Percentiles rank a stretch among this genome's conserved stretches.
Evolutionary conservation across 2,329 filamentous ascomycete species (phyloP).

Genomic region (Amauroascus verrucosus): DNA sequence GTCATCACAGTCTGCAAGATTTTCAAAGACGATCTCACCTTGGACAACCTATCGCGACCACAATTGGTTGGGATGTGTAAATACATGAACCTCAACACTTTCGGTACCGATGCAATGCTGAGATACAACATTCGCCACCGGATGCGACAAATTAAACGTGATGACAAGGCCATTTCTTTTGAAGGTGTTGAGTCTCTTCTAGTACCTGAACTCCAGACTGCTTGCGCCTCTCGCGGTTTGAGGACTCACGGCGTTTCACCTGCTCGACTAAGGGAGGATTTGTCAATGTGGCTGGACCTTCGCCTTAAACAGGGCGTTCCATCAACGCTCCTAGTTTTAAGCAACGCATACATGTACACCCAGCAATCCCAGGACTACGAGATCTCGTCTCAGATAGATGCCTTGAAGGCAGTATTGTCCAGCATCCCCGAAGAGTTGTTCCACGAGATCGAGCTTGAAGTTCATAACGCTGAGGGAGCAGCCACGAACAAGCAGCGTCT

Average conservation of each 20-base stretch:
- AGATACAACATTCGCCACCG: slow-evolving; percentile 93
- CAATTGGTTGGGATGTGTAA: slow-evolving; percentile 96
- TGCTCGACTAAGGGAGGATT: slow-evolving; percentile 73
- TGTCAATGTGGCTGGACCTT: slow-evolving; percentile 89
- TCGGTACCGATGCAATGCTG: slow-evolving; percentile 95
- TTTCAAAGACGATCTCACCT: slow-evolving; percentile 93
- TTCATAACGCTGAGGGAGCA: slow-evolving; percentile 90
- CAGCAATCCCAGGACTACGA: slow-evolving; percentile 62
- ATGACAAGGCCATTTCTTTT: slow-evolving; percentile 86
- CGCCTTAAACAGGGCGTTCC: slow-evolving; percentile 91
- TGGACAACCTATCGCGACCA: slow-evolving; percentile 91
- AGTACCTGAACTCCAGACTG: slow-evolving; percentile 85
- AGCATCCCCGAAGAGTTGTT: slow-evolving; percentile 96
- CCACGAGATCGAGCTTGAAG: slow-evolving; percentile 98
- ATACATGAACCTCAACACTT: slow-evolving; percentile 96
- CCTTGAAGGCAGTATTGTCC: slow-evolving; percentile 80
- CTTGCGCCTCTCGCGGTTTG: slow-evolving; percentile 83
- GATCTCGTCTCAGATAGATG: slow-evolving; percentile 81
- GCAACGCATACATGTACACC: slow-evolving; percentile 97
- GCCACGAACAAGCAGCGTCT: slow-evolving; percentile 98
- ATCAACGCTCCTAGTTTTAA: slow-evolving; percentile 86
- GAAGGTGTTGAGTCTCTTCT: slow-evolving; percentile 89
- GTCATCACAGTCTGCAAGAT: slow-evolving; percentile 99
- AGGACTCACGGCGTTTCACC: slow-evolving; percentile 88
- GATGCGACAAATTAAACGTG: slow-evolving; percentile 98